phyloP scores from a whole-genome alignment of 345 rosid genomes.

The Camelina neglecta region DNA sequence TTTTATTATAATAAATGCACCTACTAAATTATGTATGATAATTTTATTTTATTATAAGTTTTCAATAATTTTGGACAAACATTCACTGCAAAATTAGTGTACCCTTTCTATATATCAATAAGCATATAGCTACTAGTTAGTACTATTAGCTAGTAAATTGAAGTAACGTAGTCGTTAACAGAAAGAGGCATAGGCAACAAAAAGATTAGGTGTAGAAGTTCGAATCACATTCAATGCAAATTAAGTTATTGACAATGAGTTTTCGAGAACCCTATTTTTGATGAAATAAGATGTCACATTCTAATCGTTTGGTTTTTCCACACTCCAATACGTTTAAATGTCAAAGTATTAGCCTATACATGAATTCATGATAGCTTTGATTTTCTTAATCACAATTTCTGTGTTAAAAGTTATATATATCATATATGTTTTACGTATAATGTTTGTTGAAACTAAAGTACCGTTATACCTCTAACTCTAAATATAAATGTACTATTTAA shows the following conservation, averaged over 20 bases:
- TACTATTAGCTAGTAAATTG: not conserved
- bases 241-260: conserved; percentile 8
- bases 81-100: not conserved
- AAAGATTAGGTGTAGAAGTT: conserved; percentile 22
- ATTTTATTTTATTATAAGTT: not conserved
- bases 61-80: conserved; percentile 26
- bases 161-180: conserved; percentile 6
- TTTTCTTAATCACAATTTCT: not conserved
- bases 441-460: not conserved
- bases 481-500: not conserved
- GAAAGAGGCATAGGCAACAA: conserved; percentile 15
- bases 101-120: not conserved
- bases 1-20: conserved; percentile 2
- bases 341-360: not conserved
- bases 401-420: not conserved
- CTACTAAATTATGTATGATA: not conserved
- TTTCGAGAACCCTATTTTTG: conserved; percentile 1
- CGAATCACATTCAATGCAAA: conserved; percentile 21
- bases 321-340: not conserved
- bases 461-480: not conserved
- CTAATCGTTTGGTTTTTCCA: conserved; percentile 14
- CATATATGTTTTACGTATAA: not conserved
- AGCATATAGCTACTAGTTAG: not conserved
- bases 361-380: not conserved
- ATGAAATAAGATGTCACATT: conserved; percentile 20